Base-by-base conservation (phyloP, 2,329 filamentous ascomycete genomes). In the Pseudocercospora pini-densiflorae region DNA sequence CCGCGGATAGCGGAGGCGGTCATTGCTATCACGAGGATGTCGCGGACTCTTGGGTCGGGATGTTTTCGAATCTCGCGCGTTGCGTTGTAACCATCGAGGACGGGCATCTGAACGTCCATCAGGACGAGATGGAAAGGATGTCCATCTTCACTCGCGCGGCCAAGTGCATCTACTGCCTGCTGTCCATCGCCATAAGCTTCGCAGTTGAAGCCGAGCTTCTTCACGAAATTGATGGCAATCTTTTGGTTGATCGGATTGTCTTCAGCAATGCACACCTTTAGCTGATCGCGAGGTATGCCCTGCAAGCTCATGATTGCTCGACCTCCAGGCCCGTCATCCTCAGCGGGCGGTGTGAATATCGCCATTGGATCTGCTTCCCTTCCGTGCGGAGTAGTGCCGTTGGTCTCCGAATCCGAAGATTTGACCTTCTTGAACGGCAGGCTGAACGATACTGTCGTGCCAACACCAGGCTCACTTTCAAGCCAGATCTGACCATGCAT, bases 31-130 rank as follows among this genome's bases (percentile, higher is more conserved):
- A 98, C 92, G n/a, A 97, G 83, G 1, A 96, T 88, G 70, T 92
- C 89, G 61, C 92, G 86, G 10, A 98, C 92, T 7, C 87, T 86
- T 40, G 93, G 90, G 65, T 93, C 87, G 0, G 87, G 78, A 77
- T 97, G 93, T 71, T 88, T 88, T 9, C 94, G 89, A 53, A 97
- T 88, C 65, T 93, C 86, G 70, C 91, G 90, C 0, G 94, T 97
- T 0, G 94, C 93, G 78, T 97, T 92, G 77, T 97, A 97, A 5
- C 94, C 94, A 77, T 97, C 94, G 8, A 97, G 86, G 3, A 96
- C 89, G 0, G 94, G 94, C 94, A 97, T 97, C 80, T 97, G 93
- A 3, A 97, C 93, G 77, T 97, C 94, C 94, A 97, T 97, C 53
- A 97, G 86, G 47, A 97, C 90, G 33, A 97, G 86, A 74, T 97